Evolutionary conservation across 2,329 filamentous ascomycete species (phyloP), one percentile per base, ranked within the genome.

Genomic region (Calonectria honghensis): DNA sequence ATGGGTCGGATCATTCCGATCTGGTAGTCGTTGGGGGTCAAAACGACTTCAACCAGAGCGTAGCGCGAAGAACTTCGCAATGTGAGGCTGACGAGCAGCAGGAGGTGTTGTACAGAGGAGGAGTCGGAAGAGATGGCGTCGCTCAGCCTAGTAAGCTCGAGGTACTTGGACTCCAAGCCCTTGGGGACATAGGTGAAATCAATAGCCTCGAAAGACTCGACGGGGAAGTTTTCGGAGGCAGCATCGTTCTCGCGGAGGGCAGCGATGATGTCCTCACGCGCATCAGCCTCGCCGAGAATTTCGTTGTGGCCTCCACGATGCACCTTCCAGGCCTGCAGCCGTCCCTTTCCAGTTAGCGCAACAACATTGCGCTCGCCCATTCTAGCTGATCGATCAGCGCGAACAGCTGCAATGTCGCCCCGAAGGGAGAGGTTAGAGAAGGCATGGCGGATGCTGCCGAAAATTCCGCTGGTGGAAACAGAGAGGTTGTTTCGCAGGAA

Each of bases 311-410:
- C 96, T 75, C 94, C 95, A 84, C 96, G 95, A 81, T 96, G 95
- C 54, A 98, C 90, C 81, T 94, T 94, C 97, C 97, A 99, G 10
- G 93, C 90, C 79, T 97, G 94, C 32, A 99, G 86, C 73, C 93
- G 91, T 35, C 94, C 96, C 79, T 93, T 93, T 69, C 92, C 90
- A 2, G 96, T 97, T 18, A 93, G 92, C 48, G 96, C 92, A 61
- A 98, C 91, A 41, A 98, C 90, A 79, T 96, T 95, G 82, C 96
- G 93, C 84, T 98, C 96, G 31, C 96, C 96, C 76, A 95, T 92
- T 73, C 93, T 91, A 48, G 90, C 89, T 13, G 93, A 93, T 68
- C 91, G 89, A 54, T 95, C 94, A 32, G 95, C 93, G 78, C 93
- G 92, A 48, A 98, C 93, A 37, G 96, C 95, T 57, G 93, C 94